Conservation (phyloP, 805 yeast species). For the Kuraishia ogatae region DNA sequence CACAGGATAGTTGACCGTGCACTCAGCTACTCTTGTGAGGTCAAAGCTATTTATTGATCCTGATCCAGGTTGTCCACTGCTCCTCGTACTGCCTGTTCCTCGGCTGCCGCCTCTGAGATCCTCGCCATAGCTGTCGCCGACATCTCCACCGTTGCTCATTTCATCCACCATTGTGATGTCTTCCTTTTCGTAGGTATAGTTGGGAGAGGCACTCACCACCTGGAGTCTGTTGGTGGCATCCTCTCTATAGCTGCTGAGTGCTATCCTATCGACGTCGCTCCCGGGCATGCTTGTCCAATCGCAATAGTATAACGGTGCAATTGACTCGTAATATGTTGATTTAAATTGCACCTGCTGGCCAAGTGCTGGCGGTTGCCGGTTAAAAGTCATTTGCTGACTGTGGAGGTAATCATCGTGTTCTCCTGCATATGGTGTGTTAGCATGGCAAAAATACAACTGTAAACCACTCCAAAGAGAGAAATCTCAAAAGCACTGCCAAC, state of each 20-base stretch:
- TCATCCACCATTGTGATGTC: slow-evolving; percentile 8
- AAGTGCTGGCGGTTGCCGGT: background rate
- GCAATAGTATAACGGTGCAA: slow-evolving; percentile 39
- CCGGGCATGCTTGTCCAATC: slow-evolving; percentile 39
- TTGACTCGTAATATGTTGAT: slow-evolving; percentile 36
- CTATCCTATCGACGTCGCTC: slow-evolving; percentile 40
- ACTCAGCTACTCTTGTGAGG: slow-evolving; percentile 41
- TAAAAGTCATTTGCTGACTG: background rate
- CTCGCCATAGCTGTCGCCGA: slow-evolving; percentile 15
- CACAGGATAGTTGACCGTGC: slow-evolving; percentile 54
- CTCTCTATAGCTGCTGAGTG: slow-evolving; percentile 73
- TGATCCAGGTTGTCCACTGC: background rate
- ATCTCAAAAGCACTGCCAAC: no score
- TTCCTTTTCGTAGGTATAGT: slow-evolving; percentile 4
- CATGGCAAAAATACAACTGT: background rate
- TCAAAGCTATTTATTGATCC: slow-evolving; percentile 23
- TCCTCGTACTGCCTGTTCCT: slow-evolving; percentile 6
- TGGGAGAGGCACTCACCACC: slow-evolving; percentile 29
- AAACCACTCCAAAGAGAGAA: no score
- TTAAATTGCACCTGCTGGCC: slow-evolving; percentile 4
- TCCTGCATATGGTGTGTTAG: background rate
- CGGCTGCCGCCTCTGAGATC: slow-evolving; percentile 7
- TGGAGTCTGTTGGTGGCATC: slow-evolving; percentile 63
- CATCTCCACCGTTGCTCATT: slow-evolving; percentile 21
- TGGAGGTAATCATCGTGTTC: background rate